phyloP scores from a whole-genome alignment of 495 filamentous ascomycete genomes.

The Penicillium turbatum region DNA sequence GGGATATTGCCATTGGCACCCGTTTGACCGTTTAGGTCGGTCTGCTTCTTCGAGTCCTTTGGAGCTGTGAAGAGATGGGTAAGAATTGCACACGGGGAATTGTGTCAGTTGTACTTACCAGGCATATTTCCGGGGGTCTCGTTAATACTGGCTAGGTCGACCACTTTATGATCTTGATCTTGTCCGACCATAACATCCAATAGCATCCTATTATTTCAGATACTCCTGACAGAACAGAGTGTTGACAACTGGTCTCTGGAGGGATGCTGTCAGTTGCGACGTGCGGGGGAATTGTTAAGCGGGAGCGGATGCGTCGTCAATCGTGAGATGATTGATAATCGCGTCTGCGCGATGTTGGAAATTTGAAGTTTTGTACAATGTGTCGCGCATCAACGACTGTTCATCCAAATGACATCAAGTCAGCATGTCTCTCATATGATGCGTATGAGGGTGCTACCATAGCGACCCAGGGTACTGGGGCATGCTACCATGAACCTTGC shows the following conservation, averaged over 20 bases:
- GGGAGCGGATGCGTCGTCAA: slow-evolving; percentile 3
- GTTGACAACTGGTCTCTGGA: slow-evolving; percentile 6
- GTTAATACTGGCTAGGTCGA: slow-evolving; percentile 45
- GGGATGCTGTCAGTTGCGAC: neutral
- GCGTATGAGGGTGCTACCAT: slow-evolving; percentile 12
- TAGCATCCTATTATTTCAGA: slow-evolving; percentile 30
- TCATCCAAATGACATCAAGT: slow-evolving; percentile 27
- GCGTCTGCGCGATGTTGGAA: slow-evolving; percentile 5
- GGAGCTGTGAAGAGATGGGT: slow-evolving; percentile 19
- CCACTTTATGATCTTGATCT: slow-evolving; percentile 31
- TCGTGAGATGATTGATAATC: neutral
- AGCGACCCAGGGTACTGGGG: slow-evolving; percentile 21
- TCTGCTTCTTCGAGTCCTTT: slow-evolving; percentile 33
- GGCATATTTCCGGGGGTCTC: slow-evolving; percentile 41
- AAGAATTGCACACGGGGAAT: slow-evolving; percentile 16
- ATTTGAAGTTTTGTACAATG: slow-evolving; percentile 10
- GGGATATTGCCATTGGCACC: slow-evolving; percentile 42
- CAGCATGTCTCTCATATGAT: slow-evolving; percentile 23
- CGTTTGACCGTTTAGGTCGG: slow-evolving; percentile 32
- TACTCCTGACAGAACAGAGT: slow-evolving; percentile 13
- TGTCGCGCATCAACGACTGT: slow-evolving; percentile 26
- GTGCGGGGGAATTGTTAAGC: neutral
- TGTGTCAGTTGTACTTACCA: slow-evolving; percentile 32
- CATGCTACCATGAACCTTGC: slow-evolving; percentile 22
- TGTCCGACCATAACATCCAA: slow-evolving; percentile 42